These are phyloP conservation scores for Lasiosphaeris hirsuta DNA, from an alignment of 495 filamentous ascomycete species.

Conservation along the genomic window DNA sequence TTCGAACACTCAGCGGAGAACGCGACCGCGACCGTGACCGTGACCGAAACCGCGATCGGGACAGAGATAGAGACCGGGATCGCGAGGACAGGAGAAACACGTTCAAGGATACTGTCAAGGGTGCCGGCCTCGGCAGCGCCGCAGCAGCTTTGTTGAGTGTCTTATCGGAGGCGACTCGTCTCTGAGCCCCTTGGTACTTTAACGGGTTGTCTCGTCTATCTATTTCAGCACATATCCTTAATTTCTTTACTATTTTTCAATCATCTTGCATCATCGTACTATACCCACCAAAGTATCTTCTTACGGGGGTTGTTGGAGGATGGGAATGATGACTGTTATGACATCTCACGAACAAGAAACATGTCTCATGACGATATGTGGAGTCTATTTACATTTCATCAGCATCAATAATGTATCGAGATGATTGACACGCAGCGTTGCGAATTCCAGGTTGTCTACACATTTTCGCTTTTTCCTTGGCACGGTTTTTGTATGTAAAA, in stretches of 20 bases:
- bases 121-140: constrained; percentile 49
- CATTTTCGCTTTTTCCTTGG: too few species aligned
- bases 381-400: too few species aligned
- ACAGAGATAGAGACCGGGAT: constrained; percentile 32
- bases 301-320: too few species aligned
- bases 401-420: too few species aligned
- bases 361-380: too few species aligned
- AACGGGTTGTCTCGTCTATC: constrained; percentile 1
- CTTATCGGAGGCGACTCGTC: constrained; percentile 44
- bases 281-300: not conserved
- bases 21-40: constrained; percentile 21
- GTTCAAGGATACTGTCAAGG: constrained; percentile 38
- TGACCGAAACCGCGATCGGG: constrained; percentile 13
- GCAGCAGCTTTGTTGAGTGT: constrained; percentile 50
- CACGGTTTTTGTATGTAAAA: too few species aligned
- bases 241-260: not conserved
- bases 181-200: constrained; percentile 19
- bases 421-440: too few species aligned
- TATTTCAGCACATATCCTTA: not conserved
- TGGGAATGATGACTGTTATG: too few species aligned
- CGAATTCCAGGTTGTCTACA: too few species aligned
- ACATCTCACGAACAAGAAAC: too few species aligned
- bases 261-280: not conserved
- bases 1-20: not conserved
- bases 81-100: constrained; percentile 35